phyloP scores from a whole-genome alignment of 2,329 filamentous ascomycete species.

The Colletotrichum endophyticum region DNA sequence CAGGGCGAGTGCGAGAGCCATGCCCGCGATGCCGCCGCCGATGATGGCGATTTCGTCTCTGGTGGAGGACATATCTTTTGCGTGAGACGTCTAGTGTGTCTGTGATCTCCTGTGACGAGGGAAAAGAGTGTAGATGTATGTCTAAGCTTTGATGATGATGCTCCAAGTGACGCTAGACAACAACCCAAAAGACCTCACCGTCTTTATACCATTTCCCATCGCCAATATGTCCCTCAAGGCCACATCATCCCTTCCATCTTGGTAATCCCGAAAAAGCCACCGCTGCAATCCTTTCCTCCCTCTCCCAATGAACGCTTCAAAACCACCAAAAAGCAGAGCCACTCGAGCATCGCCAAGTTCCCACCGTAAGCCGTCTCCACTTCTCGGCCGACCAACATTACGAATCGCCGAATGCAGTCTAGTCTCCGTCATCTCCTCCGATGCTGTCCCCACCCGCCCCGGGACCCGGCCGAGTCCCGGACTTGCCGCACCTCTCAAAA shows the following conservation, averaged over 20 bases:
- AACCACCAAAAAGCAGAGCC: neutral
- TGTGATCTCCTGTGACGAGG: neutral
- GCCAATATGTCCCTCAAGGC: neutral
- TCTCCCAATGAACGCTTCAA: neutral
- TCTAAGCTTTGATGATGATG: neutral
- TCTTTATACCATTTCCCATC: neutral
- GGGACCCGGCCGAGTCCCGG: neutral
- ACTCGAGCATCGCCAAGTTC: neutral
- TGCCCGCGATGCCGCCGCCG: conserved; percentile 18
- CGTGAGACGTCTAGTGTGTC: neutral
- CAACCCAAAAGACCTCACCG: neutral
- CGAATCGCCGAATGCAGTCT: neutral
- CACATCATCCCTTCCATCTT: neutral
- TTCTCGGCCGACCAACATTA: conserved; percentile 10
- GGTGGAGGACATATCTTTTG: neutral
- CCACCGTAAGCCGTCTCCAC: neutral
- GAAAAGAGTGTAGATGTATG: neutral
- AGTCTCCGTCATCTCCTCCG: neutral
- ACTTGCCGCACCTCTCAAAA: neutral
- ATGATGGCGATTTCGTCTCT: conserved; percentile 7
- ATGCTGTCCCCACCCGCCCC: neutral
- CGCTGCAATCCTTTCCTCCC: neutral
- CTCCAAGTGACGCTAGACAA: neutral
- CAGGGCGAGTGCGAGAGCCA: conserved; percentile 55
- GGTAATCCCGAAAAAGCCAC: neutral